Evolutionary conservation across 345 rosid species (phyloP), one percentile per base, ranked within the genome.

Genomic region (Bruguiera parviflora): DNA sequence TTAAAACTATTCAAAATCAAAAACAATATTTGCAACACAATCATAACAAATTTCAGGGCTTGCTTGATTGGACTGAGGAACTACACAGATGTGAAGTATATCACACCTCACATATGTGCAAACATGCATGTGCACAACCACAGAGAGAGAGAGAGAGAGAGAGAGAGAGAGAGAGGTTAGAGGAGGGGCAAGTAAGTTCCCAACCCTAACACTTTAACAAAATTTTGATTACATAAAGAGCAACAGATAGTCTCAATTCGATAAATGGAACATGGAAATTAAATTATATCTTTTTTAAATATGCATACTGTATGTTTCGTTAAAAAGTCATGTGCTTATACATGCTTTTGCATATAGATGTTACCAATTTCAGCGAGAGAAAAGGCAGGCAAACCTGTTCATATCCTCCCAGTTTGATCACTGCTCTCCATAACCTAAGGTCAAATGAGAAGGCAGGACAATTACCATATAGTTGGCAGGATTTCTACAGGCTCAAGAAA

Each of bases 351-450:
- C 59, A 51, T 49, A 32, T 55, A 22, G 57, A 69, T 55, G 71
- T 39, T 21, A 39, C 52, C 37, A 13, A 37, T 47, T 67, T 32
- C 25, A 55, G 29, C 32, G 27, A 53, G 49, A 43, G 29, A 61
- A 28, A 29, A 60, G 33, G 39, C 10, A 6, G 52, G 33, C 31
- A 71, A 61, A 76, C 80, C 80, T 67, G 75, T 49, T 76, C 80
- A 67, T 76, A 76, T 57, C 80, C 80, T 63, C 80, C 80, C 15
- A 76, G 61, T 63, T 76, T 76, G 69, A 76, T 58, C 46, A 76
- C 80, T 39, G 72, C 68, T 63, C 76, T 63, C 80, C 80, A 76
- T 71, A 76, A 62, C 72, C 80, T 76, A 60, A 32, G 25, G 49
- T 25, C 31, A 68, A 71, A 66, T n/a, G 39, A 22, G 20, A 58